Base-by-base conservation (phyloP, 1,284 basidiomycete genomes). In the Exobasidium cylindrosporum region DNA sequence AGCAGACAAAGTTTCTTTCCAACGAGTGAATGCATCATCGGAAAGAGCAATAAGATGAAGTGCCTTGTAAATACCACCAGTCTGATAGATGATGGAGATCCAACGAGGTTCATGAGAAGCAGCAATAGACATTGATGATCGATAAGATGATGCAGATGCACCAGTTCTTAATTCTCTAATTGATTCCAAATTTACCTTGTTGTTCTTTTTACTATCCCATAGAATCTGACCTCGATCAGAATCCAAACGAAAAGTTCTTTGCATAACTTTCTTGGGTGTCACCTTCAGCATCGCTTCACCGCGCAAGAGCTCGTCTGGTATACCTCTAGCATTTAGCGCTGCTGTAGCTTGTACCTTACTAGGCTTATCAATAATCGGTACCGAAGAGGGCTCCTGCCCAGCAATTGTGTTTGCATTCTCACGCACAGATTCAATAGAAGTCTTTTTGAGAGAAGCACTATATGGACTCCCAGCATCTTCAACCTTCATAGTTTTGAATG, bases 141-240 rank as follows among this genome's bases (percentile, higher is more conserved):
- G 87, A 74, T 91, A 90, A 70, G 89, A 89, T 35, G 88, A 83
- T 29, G 91, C 87, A 65, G 90, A 86, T 10, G 86, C 75, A 50
- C 88, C 90, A 5, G 89, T 86, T 13, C 95, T 89, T 7, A 98
- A 86, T 76, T 97, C 94, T 66, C 92, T 89, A 79, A 98, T 92
- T 68, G 87, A 87, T 79, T 92, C 91, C 69, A 97, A 89, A 2
- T 90, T 88, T 60, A 96, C 92, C 5, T 44, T 54, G 54, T 78
- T 79, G 52, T 75, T 70, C 78, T 88, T 89, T 79, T 87, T 89
- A 50, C 90, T 91, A 66, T 91, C 87, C 87, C 90, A 97, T 3
- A 88, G 79, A 68, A 97, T 89, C 67, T 87, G 86, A 0, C 91
- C 90, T 59, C 87, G 85, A 77, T 92, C 88, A 6, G 89, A 83